phyloP scores from a whole-genome alignment of 106 monocot genomes.

The Platanthera zijinensis region DNA sequence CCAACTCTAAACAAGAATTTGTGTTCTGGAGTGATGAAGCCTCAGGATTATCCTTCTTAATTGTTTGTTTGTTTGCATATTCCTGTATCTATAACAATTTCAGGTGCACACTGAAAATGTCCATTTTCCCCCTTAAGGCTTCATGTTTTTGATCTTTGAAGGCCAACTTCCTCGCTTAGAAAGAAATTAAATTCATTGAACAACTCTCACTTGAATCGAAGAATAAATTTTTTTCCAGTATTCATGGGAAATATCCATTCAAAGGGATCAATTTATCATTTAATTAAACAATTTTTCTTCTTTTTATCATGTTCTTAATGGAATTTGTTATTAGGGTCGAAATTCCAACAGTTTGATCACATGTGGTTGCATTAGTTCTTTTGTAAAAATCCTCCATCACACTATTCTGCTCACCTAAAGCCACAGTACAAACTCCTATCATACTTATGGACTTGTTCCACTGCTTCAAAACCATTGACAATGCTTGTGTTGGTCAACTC shows the following conservation, averaged over 20 bases:
- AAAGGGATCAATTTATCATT: not conserved
- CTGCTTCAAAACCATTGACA: not conserved
- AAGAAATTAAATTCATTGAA: not conserved
- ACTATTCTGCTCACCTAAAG: not conserved
- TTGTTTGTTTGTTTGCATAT: not conserved
- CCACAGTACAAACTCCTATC: not conserved
- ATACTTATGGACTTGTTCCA: not conserved
- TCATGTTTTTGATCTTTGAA: not conserved
- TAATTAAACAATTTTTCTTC: not conserved
- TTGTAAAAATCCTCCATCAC: not conserved
- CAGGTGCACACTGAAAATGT: not conserved
- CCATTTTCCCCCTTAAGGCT: not conserved
- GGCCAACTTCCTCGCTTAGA: not conserved
- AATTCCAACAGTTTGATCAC: not conserved
- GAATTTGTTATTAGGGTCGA: not conserved
- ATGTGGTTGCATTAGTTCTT: not conserved
- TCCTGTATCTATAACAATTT: not conserved
- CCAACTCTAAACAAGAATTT: too few species aligned
- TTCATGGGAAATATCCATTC: not conserved
- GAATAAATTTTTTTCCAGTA: not conserved
- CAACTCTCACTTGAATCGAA: not conserved
- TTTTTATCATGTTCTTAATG: not conserved
- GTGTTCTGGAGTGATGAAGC: not conserved
- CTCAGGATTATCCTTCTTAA: not conserved
- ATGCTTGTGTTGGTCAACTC: not conserved